Base-by-base conservation (phyloP, 768 basidiomycete species). In the Kwoniella sp. region DNA sequence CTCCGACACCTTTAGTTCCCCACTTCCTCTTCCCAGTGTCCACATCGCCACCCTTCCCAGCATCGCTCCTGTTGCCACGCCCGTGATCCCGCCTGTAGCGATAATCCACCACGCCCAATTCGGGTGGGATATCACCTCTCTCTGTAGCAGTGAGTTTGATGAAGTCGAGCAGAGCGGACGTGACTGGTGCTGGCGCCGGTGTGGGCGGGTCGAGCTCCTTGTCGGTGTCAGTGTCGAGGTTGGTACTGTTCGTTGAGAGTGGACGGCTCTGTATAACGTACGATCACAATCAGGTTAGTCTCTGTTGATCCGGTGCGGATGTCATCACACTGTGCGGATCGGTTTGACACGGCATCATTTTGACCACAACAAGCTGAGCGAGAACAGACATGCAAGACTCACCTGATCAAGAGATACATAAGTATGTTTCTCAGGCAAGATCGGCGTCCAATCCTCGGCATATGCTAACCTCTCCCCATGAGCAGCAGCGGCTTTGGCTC, bases 61-160 rank as follows among this genome's bases (percentile, higher is more conserved):
- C 37, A n/a, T 34, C 31, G 28, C 17, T 11, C n/a, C 51, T 41
- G 25, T 48, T 26, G 26, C 56, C 55, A 48, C 48, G 2, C 45
- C 38, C 38, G 55, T 38, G 20, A 30, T 51, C 17, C 8, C 31
- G n/a, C 29, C 66, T 55, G 51, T 51, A 47, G 1, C 67, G 64
- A 63, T 75, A 77, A 70, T 77, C 55, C 12, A 77, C 76, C 22
- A 77, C 63, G 12, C 76, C 76, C 51, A 77, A 50, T 55, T 77
- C 76, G 12, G 76, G 73, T 17, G 72, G 72, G 29, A 77, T 71
- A 68, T 72, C 70, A 22, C 64, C 72, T 1, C 74, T 41, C 59
- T 72, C 70, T 7, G 68, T 66, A 17, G 70, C 69, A 25, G 71
- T 77, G 17, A 68, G 57, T 60, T 77, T 77, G 29, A 77, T 70